Conservation (phyloP, 2,329 filamentous ascomycete species). For the Sporothrix inflata region DNA sequence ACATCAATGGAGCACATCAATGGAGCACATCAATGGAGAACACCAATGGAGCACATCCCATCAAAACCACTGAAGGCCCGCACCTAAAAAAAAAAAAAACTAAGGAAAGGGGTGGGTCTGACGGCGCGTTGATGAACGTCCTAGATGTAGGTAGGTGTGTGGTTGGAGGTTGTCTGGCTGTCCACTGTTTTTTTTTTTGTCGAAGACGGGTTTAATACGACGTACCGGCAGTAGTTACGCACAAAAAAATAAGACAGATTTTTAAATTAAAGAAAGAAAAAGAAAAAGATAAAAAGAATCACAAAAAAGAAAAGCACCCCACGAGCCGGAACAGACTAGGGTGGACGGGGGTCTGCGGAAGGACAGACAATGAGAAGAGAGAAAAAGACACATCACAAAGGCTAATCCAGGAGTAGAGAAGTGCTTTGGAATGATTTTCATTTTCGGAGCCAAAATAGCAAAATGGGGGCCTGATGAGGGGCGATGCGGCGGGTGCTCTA, state of each 20-base stretch:
- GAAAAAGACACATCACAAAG: background rate
- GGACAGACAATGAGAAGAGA: too few species aligned
- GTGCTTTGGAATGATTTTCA: background rate
- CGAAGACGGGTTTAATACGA: too few species aligned
- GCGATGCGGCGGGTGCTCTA: background rate
- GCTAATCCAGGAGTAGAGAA: background rate
- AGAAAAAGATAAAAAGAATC: too few species aligned
- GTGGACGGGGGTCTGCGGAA: background rate
- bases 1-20: background rate
- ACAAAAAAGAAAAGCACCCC: too few species aligned
- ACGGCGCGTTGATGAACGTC: slow-evolving; percentile 3
- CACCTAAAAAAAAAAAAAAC: background rate
- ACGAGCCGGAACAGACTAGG: too few species aligned
- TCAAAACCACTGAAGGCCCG: background rate
- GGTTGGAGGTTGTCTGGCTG: background rate
- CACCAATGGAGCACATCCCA: background rate
- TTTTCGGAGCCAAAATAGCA: background rate
- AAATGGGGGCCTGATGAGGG: too few species aligned
- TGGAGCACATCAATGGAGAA: too few species aligned
- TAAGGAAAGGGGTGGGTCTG: background rate
- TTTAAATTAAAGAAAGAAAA: too few species aligned
- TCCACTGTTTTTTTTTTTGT: too few species aligned
- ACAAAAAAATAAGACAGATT: too few species aligned
- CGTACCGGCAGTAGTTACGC: too few species aligned
- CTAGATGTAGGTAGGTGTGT: background rate